phyloP scores from a whole-genome alignment of 2,329 filamentous ascomycete genomes.

The Phyllosticta ampelicida region DNA sequence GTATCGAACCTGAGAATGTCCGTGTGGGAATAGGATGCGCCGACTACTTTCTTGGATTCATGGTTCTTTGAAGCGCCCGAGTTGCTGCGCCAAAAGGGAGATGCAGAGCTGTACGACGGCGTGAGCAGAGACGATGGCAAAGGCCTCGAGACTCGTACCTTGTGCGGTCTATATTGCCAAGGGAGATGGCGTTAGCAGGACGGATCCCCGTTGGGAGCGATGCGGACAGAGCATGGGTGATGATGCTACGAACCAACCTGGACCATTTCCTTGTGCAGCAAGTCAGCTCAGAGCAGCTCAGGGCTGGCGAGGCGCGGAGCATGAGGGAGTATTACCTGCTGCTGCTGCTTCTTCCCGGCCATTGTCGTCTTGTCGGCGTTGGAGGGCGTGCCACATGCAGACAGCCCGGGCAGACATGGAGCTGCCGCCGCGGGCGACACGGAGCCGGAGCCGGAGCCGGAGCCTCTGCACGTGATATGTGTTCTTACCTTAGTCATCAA shows the following conservation, averaged over 20 bases:
- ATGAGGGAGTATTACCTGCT: conserved; percentile 24
- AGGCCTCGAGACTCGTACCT: conserved; percentile 2
- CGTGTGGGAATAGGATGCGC: conserved; percentile 91
- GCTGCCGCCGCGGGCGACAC: no score
- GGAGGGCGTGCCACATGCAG: not conserved
- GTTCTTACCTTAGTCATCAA: no score
- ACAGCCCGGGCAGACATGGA: no score
- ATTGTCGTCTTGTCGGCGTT: conserved; percentile 18
- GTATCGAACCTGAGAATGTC: conserved; percentile 84
- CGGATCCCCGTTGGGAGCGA: conserved; percentile 21
- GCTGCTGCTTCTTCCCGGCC: conserved; percentile 37
- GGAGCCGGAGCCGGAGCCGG: no score
- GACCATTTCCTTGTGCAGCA: conserved; percentile 73
- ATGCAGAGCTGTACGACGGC: conserved; percentile 52
- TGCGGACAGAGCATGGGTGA: conserved; percentile 14
- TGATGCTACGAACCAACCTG: conserved; percentile 77
- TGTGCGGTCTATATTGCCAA: conserved; percentile 16
- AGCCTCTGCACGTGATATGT: no score
- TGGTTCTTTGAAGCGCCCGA: conserved; percentile 37
- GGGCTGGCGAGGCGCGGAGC: conserved; percentile 11
- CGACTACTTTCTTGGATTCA: conserved; percentile 62
- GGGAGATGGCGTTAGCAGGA: conserved; percentile 24
- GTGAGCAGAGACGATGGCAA: not conserved
- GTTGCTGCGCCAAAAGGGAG: conserved; percentile 73
- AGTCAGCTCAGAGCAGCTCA: conserved; percentile 14